phyloP scores from a whole-genome alignment of 345 rosid genomes.

The Gossypium thurberi region DNA sequence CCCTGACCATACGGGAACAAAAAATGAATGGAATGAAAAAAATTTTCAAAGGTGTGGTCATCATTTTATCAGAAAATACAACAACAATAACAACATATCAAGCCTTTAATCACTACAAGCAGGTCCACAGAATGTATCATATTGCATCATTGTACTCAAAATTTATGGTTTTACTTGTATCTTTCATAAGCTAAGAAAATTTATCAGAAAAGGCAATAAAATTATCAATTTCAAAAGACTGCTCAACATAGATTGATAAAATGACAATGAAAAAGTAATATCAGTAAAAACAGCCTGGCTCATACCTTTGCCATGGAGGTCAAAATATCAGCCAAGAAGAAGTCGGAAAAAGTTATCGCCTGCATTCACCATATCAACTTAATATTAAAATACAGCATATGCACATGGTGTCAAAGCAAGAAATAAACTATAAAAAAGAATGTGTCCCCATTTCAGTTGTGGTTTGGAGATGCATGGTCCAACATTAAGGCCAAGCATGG shows the following conservation, averaged over 20 bases:
- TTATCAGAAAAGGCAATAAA: neutral
- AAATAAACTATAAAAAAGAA: neutral
- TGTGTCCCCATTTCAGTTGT: neutral
- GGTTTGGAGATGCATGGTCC: neutral
- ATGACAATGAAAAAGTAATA: neutral
- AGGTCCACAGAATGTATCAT: neutral
- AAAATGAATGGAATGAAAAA: neutral
- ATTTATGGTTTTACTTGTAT: neutral
- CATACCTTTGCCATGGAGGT: slow-evolving; percentile 93
- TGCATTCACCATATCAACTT: slow-evolving; percentile 23
- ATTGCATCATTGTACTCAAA: neutral
- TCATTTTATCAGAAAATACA: neutral
- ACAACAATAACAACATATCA: neutral
- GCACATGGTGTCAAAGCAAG: neutral
- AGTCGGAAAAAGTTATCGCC: slow-evolving; percentile 84
- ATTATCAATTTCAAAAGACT: neutral
- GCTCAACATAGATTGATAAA: neutral
- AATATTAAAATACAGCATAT: neutral
- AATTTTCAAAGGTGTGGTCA: neutral
- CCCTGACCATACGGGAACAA: neutral
- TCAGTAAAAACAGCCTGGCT: neutral
- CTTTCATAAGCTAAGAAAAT: neutral
- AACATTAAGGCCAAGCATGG: neutral
- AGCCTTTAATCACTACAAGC: neutral
- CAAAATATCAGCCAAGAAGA: slow-evolving; percentile 87